These are phyloP conservation scores for Debaryomyces hansenii DNA, from an alignment of 805 yeast genomes.

Conservation along the genomic window DNA sequence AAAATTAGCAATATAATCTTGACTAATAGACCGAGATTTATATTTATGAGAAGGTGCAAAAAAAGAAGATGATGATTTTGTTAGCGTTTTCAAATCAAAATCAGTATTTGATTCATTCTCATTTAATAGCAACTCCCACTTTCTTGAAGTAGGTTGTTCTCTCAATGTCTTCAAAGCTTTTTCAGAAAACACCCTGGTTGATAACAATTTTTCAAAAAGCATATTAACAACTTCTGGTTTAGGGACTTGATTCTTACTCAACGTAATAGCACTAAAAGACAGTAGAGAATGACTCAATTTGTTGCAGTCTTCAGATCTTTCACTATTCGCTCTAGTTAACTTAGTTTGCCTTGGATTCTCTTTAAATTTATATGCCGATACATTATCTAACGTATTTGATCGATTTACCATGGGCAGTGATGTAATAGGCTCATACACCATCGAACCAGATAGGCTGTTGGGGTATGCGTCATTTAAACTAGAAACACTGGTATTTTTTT, in stretches of 20 bases:
- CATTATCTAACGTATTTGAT: neutral
- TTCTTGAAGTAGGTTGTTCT: conserved; percentile 33
- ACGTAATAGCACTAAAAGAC: conserved; percentile 33
- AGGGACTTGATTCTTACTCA: conserved; percentile 36
- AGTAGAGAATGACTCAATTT: conserved; percentile 22
- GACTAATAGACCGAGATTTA: no score
- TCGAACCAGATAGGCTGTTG: neutral
- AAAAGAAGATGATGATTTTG: neutral
- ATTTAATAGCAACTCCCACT: conserved; percentile 44
- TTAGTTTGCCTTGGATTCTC: conserved; percentile 5
- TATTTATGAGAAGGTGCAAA: neutral
- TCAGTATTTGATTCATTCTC: conserved; percentile 39
- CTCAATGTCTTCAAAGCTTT: conserved; percentile 30
- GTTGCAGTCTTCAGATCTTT: neutral
- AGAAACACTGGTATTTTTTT: neutral
- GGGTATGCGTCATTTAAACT: neutral
- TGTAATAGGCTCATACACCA: neutral
- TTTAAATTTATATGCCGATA: neutral
- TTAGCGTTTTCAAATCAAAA: conserved; percentile 32
- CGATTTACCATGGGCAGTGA: neutral
- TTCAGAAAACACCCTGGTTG: conserved; percentile 38
- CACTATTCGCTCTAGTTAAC: conserved; percentile 1
- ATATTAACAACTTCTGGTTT: conserved; percentile 34
- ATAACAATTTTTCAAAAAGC: conserved; percentile 39
- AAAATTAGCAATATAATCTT: no score